These are phyloP conservation scores for Irpex sp. DNA, from an alignment of 1,284 basidiomycete species.

Conservation along the genomic window DNA sequence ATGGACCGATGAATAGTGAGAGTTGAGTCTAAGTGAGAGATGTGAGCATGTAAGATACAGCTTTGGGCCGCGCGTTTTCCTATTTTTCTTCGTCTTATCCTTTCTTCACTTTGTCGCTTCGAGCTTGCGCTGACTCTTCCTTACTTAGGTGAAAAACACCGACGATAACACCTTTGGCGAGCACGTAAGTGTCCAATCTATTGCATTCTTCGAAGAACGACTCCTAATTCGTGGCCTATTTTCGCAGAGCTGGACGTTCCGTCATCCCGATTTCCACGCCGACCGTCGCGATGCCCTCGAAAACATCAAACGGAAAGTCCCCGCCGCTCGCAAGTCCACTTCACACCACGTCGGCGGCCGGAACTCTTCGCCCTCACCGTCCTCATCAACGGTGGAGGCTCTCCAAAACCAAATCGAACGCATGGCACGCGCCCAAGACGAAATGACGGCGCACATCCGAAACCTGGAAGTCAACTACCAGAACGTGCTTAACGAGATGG, in stretches of 20 bases:
- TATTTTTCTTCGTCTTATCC: background rate
- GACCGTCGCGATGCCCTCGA: slow-evolving; percentile 84
- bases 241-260: slow-evolving; percentile 88
- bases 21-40: background rate
- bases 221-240: background rate
- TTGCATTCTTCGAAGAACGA: too few species aligned
- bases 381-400: slow-evolving; percentile 17
- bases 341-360: slow-evolving; percentile 9
- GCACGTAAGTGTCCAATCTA: slow-evolving; percentile 46
- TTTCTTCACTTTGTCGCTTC: background rate
- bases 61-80: background rate
- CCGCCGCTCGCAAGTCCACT: slow-evolving; percentile 59
- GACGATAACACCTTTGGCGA: slow-evolving; percentile 79
- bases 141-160: slow-evolving; percentile 66
- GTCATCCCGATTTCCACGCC: slow-evolving; percentile 91
- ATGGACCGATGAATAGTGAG: background rate
- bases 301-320: slow-evolving; percentile 93
- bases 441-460: slow-evolving; percentile 56
- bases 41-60: too few species aligned
- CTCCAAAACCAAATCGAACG: slow-evolving; percentile 30
- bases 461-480: slow-evolving; percentile 75
- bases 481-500: slow-evolving; percentile 78
- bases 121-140: background rate
- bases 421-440: slow-evolving; percentile 42
- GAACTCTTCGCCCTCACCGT: slow-evolving; percentile 28